A percentile compares a stretch with the other conserved stretches of the same genome.
phyloP scores from a whole-genome alignment of 78 protist species.

The Planoprotostelium fungivorum region DNA sequence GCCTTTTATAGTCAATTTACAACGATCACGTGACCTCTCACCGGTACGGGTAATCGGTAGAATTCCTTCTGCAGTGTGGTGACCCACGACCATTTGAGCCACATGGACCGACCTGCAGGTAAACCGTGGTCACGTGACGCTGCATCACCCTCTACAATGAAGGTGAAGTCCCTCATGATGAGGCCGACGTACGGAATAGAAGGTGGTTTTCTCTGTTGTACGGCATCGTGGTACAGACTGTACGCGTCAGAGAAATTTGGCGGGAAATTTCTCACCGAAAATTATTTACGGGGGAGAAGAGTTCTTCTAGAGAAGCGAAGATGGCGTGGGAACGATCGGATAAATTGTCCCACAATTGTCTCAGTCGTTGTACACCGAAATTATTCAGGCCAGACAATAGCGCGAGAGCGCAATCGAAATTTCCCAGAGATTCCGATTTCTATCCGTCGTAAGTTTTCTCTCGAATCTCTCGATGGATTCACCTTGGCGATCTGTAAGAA shows the following conservation, averaged over 20 bases:
- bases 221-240: neutral
- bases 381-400: neutral
- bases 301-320: neutral
- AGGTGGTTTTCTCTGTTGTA: neutral
- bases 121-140: neutral
- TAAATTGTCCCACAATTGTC: neutral
- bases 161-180: neutral
- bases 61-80: neutral
- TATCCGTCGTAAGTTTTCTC: neutral
- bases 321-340: neutral
- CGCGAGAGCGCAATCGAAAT: neutral
- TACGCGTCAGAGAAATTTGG: too few relatives aligned
- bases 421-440: slow-evolving; percentile 1
- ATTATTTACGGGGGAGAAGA: neutral
- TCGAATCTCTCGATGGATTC: too few relatives aligned
- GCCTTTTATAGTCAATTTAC: neutral
- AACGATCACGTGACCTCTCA: neutral
- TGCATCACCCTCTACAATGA: neutral
- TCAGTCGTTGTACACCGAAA: neutral
- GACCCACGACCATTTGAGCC: neutral
- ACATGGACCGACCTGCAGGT: neutral
- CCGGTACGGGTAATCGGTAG: neutral
- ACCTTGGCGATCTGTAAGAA: neutral
- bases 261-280: neutral
- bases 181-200: neutral